Percentiles rank a stretch among this genome's conserved stretches.
Evolutionary conservation across 371 early-diverging fungal species (phyloP).

Genomic region (Choanephora cucurbitarum): DNA sequence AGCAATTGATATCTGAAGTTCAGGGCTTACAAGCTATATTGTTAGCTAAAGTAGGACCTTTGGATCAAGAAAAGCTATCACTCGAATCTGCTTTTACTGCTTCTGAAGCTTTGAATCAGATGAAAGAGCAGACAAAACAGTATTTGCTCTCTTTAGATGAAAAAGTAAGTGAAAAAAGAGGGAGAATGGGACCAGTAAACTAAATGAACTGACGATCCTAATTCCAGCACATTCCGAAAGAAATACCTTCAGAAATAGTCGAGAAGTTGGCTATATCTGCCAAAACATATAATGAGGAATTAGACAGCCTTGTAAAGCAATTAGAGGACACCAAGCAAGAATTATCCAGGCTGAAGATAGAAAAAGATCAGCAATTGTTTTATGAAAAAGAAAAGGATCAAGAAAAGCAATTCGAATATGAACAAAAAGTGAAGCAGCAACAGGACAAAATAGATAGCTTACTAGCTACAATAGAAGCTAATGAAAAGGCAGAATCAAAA

Average conservation of each 20-base stretch:
- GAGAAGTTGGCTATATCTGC: conserved; percentile 33
- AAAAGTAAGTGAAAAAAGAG: background rate
- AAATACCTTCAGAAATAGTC: conserved; percentile 44
- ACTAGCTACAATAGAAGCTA: conserved; percentile 7
- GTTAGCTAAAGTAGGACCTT: conserved; percentile 40
- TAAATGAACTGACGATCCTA: background rate
- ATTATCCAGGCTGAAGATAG: background rate
- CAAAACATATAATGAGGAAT: conserved; percentile 40
- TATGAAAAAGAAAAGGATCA: conserved; percentile 9
- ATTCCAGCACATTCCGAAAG: conserved; percentile 22
- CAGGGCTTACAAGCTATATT: conserved; percentile 46
- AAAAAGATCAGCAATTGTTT: background rate
- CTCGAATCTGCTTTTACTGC: conserved; percentile 19
- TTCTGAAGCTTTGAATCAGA: conserved; percentile 32
- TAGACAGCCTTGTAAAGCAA: conserved; percentile 22
- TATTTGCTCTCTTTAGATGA: conserved; percentile 39
- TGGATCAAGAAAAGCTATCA: conserved; percentile 20
- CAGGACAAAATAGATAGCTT: conserved; percentile 7
- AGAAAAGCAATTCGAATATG: conserved; percentile 1
- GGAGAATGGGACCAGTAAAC: no score
- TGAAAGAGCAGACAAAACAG: conserved; percentile 39
- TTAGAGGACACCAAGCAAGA: conserved; percentile 33
- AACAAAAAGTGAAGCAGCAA: conserved; percentile 12
- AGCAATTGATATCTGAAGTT: conserved; percentile 38
- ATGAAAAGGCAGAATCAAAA: conserved; percentile 1